phyloP scores from a whole-genome alignment of 371 early-diverging fungal genomes.

The Lichtheimia hyalospora region DNA sequence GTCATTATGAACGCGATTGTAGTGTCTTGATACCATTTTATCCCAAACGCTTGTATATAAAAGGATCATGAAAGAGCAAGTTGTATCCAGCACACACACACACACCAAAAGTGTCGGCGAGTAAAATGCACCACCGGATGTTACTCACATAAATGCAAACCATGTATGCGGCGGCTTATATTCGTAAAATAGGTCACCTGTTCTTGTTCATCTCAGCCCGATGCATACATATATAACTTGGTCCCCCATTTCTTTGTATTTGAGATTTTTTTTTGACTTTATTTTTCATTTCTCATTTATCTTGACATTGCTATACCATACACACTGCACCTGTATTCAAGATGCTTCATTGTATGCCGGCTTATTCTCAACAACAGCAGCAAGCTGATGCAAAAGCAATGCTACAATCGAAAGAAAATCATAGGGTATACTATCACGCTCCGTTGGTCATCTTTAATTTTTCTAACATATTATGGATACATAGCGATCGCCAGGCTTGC shows the following conservation, averaged over 20 bases:
- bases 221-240: neutral
- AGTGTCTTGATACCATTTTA: too few relatives aligned
- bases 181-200: too few relatives aligned
- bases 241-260: slow-evolving; percentile 1
- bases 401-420: slow-evolving; percentile 5
- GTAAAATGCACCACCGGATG: too few relatives aligned
- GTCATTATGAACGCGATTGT: too few relatives aligned
- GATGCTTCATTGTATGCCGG: slow-evolving; percentile 10
- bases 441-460: neutral
- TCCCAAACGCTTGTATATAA: too few relatives aligned
- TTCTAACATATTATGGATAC: too few relatives aligned
- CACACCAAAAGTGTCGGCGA: too few relatives aligned
- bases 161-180: too few relatives aligned
- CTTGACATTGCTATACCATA: neutral
- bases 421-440: neutral
- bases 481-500: slow-evolving; percentile 17
- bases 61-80: too few relatives aligned
- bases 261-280: neutral
- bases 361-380: slow-evolving; percentile 4
- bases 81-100: too few relatives aligned
- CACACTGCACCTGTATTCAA: neutral
- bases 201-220: too few relatives aligned
- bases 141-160: too few relatives aligned
- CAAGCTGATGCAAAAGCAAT: slow-evolving; percentile 5
- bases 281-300: neutral